These are phyloP conservation scores for Talaromyces atroroseus DNA, from an alignment of 2,329 filamentous ascomycete genomes.

Conservation along the genomic window DNA sequence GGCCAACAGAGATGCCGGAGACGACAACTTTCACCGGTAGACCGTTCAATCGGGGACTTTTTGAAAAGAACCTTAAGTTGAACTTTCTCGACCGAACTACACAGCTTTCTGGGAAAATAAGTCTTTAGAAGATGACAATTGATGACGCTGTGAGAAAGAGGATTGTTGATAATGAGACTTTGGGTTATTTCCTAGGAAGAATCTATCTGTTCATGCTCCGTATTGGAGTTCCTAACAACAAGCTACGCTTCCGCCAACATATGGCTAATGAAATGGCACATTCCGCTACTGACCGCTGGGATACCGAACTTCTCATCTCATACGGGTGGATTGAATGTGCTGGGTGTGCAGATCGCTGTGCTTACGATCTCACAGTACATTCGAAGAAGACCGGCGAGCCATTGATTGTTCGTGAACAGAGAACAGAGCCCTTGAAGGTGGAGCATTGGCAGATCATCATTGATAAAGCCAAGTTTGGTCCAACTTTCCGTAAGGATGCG, in stretches of 20 bases:
- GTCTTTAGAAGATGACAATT: slow-evolving; percentile 66
- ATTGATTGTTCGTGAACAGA: slow-evolving; percentile 70
- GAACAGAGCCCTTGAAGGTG: slow-evolving; percentile 69
- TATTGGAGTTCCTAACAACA: slow-evolving; percentile 78
- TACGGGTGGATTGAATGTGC: slow-evolving; percentile 90
- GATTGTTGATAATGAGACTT: slow-evolving; percentile 91
- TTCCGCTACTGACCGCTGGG: slow-evolving; percentile 86
- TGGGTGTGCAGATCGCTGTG: slow-evolving; percentile 79
- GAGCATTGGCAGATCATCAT: slow-evolving; percentile 84
- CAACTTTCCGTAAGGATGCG: slow-evolving; percentile 89
- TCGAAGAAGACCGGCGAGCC: slow-evolving; percentile 74
- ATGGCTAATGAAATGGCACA: slow-evolving; percentile 76
- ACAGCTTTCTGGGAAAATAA: slow-evolving; percentile 80
- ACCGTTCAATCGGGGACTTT: slow-evolving; percentile 71
- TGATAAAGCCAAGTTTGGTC: slow-evolving; percentile 93
- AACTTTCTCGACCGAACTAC: slow-evolving; percentile 77
- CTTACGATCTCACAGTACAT: slow-evolving; percentile 79
- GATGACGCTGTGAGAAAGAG: slow-evolving; percentile 77
- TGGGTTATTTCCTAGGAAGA: slow-evolving; percentile 93
- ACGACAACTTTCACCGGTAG: slow-evolving; percentile 59
- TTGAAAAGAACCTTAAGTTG: slow-evolving; percentile 80
- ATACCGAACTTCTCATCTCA: slow-evolving; percentile 74
- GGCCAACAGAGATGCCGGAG: slow-evolving; percentile 1
- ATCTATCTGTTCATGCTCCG: slow-evolving; percentile 86
- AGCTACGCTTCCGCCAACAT: slow-evolving; percentile 90